These are phyloP conservation scores for Alternaria hordeiaustralica DNA, from an alignment of 2,329 filamentous ascomycete genomes.

Conservation along the genomic window DNA sequence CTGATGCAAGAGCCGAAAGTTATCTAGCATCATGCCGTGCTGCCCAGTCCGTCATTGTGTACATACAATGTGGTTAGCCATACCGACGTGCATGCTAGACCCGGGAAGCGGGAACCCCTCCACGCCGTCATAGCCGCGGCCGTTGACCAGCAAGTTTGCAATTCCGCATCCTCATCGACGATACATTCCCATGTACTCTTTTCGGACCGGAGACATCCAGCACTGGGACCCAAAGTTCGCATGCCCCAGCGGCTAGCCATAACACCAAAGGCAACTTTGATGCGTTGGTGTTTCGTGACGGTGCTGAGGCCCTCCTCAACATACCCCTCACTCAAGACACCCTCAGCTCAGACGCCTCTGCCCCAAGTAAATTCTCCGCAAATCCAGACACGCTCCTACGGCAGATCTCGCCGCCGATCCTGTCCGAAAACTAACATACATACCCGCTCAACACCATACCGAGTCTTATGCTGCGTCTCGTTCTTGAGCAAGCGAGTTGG, in stretches of 20 bases:
- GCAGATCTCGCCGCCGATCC: slow-evolving; percentile 34
- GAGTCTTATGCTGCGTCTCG: slow-evolving; percentile 3
- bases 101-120: slow-evolving; percentile 32
- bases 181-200: slow-evolving; percentile 7
- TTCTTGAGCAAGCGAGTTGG: slow-evolving; percentile 1
- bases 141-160: slow-evolving; percentile 19
- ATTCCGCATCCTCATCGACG: slow-evolving; percentile 4
- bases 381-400: slow-evolving; percentile 32
- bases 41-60: slow-evolving; percentile 42
- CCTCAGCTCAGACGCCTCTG: slow-evolving; percentile 13
- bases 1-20: slow-evolving; percentile 20
- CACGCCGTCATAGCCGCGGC: slow-evolving; percentile 33
- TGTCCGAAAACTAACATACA: slow-evolving; percentile 16
- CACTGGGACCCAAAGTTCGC: not conserved
- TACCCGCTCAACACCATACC: slow-evolving; percentile 7
- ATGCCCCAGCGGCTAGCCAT: not conserved
- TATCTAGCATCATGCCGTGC: slow-evolving; percentile 39
- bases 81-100: slow-evolving; percentile 21
- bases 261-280: not conserved
- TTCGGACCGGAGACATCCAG: slow-evolving; percentile 6
- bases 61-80: slow-evolving; percentile 23
- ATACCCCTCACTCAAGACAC: slow-evolving; percentile 30
- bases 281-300: not conserved
- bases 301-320: not conserved
- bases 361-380: slow-evolving; percentile 29